These are phyloP conservation scores for Metschnikowia matae DNA, from an alignment of 805 yeast genomes.

Conservation along the genomic window DNA sequence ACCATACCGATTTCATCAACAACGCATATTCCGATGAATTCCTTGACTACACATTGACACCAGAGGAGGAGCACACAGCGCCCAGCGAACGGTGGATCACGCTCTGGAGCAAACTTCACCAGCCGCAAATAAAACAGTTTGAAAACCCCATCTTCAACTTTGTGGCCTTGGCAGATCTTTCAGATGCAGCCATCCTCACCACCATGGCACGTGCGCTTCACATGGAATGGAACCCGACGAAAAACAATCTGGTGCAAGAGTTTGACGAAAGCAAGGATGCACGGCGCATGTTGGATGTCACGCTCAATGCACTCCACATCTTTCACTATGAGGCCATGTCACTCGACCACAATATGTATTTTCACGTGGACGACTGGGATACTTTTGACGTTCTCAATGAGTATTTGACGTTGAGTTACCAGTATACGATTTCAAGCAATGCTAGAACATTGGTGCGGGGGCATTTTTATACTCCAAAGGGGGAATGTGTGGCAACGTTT, in stretches of 20 bases:
- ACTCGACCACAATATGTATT: constrained; percentile 42
- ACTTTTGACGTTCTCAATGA: constrained; percentile 30
- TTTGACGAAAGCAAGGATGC: constrained; percentile 35
- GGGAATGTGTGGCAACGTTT: constrained; percentile 35
- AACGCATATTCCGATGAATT: constrained; percentile 39
- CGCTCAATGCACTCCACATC: constrained; percentile 19
- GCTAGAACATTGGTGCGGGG: constrained; percentile 38
- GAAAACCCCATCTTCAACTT: constrained; percentile 26
- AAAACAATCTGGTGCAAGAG: constrained; percentile 26
- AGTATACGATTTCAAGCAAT: constrained; percentile 31
- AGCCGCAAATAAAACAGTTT: constrained; percentile 19
- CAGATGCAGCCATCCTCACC: constrained; percentile 39
- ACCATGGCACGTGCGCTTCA: constrained; percentile 40
- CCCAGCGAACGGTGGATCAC: constrained; percentile 40
- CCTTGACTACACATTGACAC: constrained; percentile 27
- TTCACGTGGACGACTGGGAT: constrained; percentile 27
- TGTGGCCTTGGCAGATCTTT: constrained; percentile 35
- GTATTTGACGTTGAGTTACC: constrained; percentile 37
- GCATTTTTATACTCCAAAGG: constrained; percentile 27
- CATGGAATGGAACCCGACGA: constrained; percentile 40
- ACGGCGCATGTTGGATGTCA: constrained; percentile 14
- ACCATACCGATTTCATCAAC: constrained; percentile 35
- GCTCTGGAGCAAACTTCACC: constrained; percentile 35
- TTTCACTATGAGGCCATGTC: constrained; percentile 45
- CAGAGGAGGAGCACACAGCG: constrained; percentile 27